Evolutionary conservation across 495 filamentous ascomycete species (phyloP), one percentile per base, ranked within the genome.

Genomic region (Aspergillus leporis): DNA sequence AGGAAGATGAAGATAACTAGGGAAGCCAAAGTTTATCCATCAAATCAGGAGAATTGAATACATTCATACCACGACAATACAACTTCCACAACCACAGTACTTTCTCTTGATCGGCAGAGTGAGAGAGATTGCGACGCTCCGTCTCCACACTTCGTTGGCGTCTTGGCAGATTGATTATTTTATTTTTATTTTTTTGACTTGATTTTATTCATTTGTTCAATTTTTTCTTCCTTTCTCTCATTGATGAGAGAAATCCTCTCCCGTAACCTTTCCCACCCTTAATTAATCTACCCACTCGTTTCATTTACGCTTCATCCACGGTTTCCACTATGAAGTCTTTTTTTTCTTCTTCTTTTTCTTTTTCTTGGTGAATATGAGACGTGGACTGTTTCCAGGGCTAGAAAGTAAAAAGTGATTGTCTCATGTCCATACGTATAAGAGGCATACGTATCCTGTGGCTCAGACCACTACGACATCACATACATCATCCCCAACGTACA

Each of bases 61-160:
- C 22, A 38, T 61, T 6, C 25, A 28, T 28, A 28, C 25, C 25
- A 28, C 25, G 25, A 6, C 25, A 28, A 28, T 28, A 28, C 25
- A 28, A 28, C 25, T 28, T 28, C 25, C 3, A 28, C 6, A 28
- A 28, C 48, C n/a, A n/a, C n/a, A n/a, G n/a, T n/a, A n/a, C 5
- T 23, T 51, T 30, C 32, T 22, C 51, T 53, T 4, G 23, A 55
- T 55, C 53, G 38, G 23, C 53, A 41, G 21, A 19, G 21, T 46
- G 23, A 22, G 28, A 46, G 48, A 18, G 60, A 55, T 62, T 62
- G 60, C 60, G 60, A 62, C 60, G 60, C 54, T 55, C 6, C 32
- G 30, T 31, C 60, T 56, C 60, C 60, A 62, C 60, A 28, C 25
- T 3, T 6, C 25, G 25, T 28, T 32, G 16, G 32, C 19, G 40